Evolutionary conservation across 345 rosid species (phyloP).

Genomic region (Mangifera indica): DNA sequence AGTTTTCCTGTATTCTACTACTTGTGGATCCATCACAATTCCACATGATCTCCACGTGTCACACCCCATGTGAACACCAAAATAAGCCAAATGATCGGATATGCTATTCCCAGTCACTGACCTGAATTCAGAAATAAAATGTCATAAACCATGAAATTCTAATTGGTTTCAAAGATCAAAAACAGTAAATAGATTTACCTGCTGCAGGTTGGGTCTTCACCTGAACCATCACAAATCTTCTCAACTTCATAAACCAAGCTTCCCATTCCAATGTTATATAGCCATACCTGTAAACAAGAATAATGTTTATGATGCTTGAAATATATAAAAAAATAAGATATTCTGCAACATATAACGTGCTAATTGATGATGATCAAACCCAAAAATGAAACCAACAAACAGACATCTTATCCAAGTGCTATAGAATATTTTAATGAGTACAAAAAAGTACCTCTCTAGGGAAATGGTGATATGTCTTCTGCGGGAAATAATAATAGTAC

Average conservation of each 20-base stretch:
- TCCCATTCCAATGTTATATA: conserved; percentile 50
- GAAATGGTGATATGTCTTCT: conserved; percentile 95
- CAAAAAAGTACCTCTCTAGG: conserved; percentile 71
- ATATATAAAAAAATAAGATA: neutral
- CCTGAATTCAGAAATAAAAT: conserved; percentile 38
- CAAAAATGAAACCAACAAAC: neutral
- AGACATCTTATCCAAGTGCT: neutral
- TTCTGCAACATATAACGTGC: neutral
- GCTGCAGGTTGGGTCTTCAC: conserved; percentile 84
- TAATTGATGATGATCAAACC: neutral
- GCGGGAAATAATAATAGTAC: conserved; percentile 61
- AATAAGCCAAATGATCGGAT: conserved; percentile 68
- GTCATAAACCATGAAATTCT: neutral
- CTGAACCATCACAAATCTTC: conserved; percentile 71
- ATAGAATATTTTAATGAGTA: neutral
- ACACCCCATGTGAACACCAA: conserved; percentile 61
- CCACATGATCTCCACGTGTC: conserved; percentile 61
- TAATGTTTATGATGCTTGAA: neutral
- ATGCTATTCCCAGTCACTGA: conserved; percentile 79
- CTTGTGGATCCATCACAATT: conserved; percentile 54
- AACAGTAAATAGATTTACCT: conserved; percentile 33
- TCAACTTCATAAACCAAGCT: conserved; percentile 54
- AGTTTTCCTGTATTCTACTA: conserved; percentile 39
- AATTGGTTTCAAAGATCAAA: conserved; percentile 2
- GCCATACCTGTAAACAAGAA: conserved; percentile 51